Evolutionary conservation across 495 filamentous ascomycete genomes (phyloP).

Genomic region (Annulohypoxylon maeteangense): DNA sequence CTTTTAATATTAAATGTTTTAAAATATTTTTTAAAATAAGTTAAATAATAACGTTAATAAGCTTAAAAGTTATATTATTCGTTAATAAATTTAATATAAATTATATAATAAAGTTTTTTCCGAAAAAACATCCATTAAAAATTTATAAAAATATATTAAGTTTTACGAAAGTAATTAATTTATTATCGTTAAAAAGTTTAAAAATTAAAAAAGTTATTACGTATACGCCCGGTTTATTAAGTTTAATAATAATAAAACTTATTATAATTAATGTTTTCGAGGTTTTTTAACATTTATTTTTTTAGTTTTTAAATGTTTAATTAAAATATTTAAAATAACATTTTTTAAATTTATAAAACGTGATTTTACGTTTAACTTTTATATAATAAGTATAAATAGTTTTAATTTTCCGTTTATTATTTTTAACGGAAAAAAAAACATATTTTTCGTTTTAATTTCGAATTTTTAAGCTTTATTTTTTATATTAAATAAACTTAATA

Average conservation of each 20-base stretch:
- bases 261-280: background rate
- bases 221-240: too few relatives aligned
- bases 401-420: background rate
- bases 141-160: background rate
- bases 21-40: background rate
- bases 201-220: background rate
- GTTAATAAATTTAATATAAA: background rate
- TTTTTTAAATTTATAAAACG: background rate
- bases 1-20: background rate
- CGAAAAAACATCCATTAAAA: background rate
- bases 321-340: background rate
- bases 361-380: background rate
- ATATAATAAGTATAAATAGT: background rate
- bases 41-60: background rate
- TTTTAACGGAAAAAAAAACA: conserved; percentile 1
- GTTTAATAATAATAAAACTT: background rate
- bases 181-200: too few relatives aligned
- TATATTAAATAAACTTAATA: conserved; percentile 4
- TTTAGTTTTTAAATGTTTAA: background rate
- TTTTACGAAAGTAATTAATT: background rate
- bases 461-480: conserved; percentile 12
- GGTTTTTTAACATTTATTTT: background rate
- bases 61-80: background rate
- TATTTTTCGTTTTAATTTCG: conserved; percentile 8
- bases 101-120: background rate